phyloP scores from a whole-genome alignment of 257 asterid species.

The Rhazya stricta region DNA sequence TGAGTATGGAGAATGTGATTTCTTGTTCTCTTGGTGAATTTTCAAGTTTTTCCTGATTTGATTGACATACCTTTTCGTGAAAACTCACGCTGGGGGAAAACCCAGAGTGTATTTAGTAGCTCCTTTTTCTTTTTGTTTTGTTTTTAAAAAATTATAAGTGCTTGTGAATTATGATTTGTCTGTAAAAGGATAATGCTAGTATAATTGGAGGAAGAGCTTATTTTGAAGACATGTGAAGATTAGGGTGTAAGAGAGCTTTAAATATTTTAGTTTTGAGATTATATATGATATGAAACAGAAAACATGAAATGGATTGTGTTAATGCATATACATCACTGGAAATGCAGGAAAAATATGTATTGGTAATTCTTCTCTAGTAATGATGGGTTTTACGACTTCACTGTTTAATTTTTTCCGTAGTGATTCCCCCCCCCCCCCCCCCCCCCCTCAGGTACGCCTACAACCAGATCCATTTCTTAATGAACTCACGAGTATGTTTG shows the following conservation, averaged over 20 bases:
- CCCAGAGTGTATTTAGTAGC: too few relatives aligned
- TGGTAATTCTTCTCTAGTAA: neutral
- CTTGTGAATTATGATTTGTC: neutral
- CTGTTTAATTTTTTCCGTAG: neutral
- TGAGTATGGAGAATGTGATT: neutral
- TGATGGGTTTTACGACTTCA: neutral
- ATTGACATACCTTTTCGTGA: too few relatives aligned
- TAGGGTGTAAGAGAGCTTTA: neutral
- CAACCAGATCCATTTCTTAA: conserved; percentile 80
- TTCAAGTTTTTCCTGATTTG: neutral
- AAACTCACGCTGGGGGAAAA: too few relatives aligned
- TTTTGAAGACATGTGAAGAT: neutral
- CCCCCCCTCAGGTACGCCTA: conserved; percentile 66
- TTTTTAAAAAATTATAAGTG: neutral
- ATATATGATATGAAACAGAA: neutral
- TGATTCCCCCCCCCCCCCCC: too few relatives aligned
- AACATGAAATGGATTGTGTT: neutral
- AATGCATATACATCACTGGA: neutral
- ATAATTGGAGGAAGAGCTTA: neutral
- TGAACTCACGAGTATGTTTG: conserved; percentile 76
- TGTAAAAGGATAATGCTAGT: neutral
- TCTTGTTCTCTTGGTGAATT: neutral
- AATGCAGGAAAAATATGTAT: neutral
- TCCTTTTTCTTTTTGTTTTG: too few relatives aligned
- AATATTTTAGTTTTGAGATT: neutral